Conservation (phyloP, 257 asterid species). For the Vinca minor region DNA sequence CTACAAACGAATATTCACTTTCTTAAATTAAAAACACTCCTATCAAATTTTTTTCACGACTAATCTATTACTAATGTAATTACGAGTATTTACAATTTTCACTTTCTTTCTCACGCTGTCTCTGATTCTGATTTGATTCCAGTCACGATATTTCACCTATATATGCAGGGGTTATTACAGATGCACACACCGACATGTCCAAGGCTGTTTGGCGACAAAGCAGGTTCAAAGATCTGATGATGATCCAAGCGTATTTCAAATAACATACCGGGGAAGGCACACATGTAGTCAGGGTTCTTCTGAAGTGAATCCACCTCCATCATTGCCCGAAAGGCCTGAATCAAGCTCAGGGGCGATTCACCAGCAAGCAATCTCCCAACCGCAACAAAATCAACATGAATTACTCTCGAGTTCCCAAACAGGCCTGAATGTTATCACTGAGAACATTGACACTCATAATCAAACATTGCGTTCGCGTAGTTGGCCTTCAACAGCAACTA, state of each 20-base stretch:
- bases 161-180: slow-evolving; percentile 42
- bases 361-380: slow-evolving; percentile 6
- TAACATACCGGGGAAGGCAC: slow-evolving; percentile 36
- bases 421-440: slow-evolving; percentile 29
- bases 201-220: slow-evolving; percentile 41
- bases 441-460: slow-evolving; percentile 21
- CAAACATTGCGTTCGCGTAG: slow-evolving; percentile 17
- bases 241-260: slow-evolving; percentile 32
- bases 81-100: too few species aligned
- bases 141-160: not conserved
- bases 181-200: slow-evolving; percentile 33
- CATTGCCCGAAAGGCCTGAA: slow-evolving; percentile 16
- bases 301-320: slow-evolving; percentile 9
- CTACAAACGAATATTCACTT: too few species aligned
- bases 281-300: slow-evolving; percentile 28
- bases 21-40: too few species aligned
- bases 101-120: not conserved
- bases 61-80: too few species aligned
- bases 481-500: slow-evolving; percentile 16
- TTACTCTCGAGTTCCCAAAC: slow-evolving; percentile 32
- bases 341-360: slow-evolving; percentile 11
- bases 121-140: not conserved
- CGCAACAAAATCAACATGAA: slow-evolving; percentile 16
- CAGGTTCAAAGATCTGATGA: slow-evolving; percentile 41
- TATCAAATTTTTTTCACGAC: too few species aligned